A percentile compares a stretch with the other conserved stretches of the same genome.
Evolutionary conservation across 164 flowering plant genomes (phyloP).

Genomic region (Aristolochia contorta): DNA sequence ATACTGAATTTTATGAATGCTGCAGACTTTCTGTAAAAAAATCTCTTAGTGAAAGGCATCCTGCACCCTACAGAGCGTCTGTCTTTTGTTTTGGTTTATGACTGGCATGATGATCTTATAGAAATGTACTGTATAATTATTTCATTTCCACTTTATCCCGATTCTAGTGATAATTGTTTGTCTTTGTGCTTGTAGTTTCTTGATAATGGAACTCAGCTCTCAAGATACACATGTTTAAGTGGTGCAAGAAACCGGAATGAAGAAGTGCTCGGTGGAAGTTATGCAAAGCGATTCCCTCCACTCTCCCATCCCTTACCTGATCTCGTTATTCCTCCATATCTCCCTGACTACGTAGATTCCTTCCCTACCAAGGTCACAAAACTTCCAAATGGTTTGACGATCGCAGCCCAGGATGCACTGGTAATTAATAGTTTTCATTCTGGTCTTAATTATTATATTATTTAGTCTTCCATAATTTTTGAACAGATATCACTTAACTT

Average conservation of each 20-base stretch:
- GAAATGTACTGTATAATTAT: too few species aligned
- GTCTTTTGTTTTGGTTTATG: too few species aligned
- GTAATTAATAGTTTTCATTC: slow-evolving; percentile 17
- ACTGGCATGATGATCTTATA: too few species aligned
- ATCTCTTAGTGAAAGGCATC: too few species aligned
- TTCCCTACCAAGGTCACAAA: slow-evolving; percentile 49
- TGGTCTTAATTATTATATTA: not conserved
- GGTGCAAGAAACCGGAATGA: slow-evolving; percentile 1
- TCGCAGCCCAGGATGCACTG: slow-evolving; percentile 56
- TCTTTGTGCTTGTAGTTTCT: slow-evolving; percentile 1
- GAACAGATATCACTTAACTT: too few species aligned
- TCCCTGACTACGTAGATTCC: slow-evolving; percentile 61
- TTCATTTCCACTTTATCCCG: too few species aligned
- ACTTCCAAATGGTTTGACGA: slow-evolving; percentile 58
- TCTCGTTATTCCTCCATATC: slow-evolving; percentile 41
- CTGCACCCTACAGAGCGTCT: too few species aligned
- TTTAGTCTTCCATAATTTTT: too few species aligned
- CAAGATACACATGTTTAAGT: not conserved
- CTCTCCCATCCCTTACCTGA: slow-evolving; percentile 46
- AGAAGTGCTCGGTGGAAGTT: slow-evolving; percentile 20
- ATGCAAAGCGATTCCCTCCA: slow-evolving; percentile 32
- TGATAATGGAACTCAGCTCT: not conserved
- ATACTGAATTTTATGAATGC: too few species aligned
- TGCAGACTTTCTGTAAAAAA: too few species aligned
- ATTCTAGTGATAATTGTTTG: too few species aligned